Conservation (phyloP, 2,329 filamentous ascomycete species). For the Verticillium dahliae region DNA sequence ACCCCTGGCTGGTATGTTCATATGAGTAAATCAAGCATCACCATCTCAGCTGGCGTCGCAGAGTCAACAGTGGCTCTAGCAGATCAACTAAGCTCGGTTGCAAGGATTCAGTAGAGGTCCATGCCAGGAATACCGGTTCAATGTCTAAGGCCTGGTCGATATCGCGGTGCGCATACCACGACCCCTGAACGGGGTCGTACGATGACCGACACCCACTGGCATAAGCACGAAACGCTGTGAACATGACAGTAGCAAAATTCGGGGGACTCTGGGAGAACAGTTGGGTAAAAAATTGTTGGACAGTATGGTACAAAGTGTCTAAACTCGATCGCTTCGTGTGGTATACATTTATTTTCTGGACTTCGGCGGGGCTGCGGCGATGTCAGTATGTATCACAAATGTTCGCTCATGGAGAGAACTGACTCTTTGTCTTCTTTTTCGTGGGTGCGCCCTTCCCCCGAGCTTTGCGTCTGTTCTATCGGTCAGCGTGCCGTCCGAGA, state of each 20-base stretch:
- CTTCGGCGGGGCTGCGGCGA: conserved; percentile 31
- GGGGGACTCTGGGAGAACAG: background rate
- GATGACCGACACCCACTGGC: too few relatives aligned
- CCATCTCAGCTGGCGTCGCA: too few relatives aligned
- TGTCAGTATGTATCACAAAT: conserved; percentile 19
- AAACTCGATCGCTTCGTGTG: background rate
- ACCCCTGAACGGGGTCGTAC: too few relatives aligned
- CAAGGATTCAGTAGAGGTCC: too few relatives aligned
- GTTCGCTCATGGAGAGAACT: background rate
- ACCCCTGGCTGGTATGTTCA: too few relatives aligned
- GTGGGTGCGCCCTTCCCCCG: conserved; percentile 84
- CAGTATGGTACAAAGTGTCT: conserved; percentile 6
- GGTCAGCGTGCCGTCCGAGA: conserved; percentile 18
- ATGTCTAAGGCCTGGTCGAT: too few relatives aligned
- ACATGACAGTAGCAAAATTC: background rate
- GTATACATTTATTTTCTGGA: conserved; percentile 18
- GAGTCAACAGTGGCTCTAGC: too few relatives aligned
- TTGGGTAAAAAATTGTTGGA: background rate
- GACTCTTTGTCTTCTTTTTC: conserved; percentile 64
- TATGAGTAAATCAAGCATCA: too few relatives aligned
- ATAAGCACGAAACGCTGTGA: background rate
- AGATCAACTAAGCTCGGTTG: too few relatives aligned
- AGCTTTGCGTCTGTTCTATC: conserved; percentile 52
- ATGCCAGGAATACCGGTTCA: too few relatives aligned
- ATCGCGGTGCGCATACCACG: too few relatives aligned